phyloP scores from a whole-genome alignment of 2,329 filamentous ascomycete genomes.

The Ploettnerulaceae sp. region DNA sequence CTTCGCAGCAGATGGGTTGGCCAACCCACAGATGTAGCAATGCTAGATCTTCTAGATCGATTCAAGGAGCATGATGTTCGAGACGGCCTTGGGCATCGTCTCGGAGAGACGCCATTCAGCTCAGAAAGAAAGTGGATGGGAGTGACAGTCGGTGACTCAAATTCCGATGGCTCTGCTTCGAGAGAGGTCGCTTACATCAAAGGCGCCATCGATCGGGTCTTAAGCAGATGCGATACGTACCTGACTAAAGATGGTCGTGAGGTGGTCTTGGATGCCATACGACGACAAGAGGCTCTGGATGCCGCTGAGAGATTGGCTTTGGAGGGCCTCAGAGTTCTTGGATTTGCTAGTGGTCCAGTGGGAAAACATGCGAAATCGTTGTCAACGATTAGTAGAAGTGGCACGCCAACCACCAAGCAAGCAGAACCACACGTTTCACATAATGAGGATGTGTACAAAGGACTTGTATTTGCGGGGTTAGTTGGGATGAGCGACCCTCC shows the following conservation, averaged over 20 bases:
- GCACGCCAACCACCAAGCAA: slow-evolving; percentile 42
- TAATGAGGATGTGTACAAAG: slow-evolving; percentile 72
- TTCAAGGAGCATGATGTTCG: slow-evolving; percentile 91
- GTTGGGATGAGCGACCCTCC: slow-evolving; percentile 98
- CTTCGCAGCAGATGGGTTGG: slow-evolving; percentile 88
- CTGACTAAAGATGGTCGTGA: slow-evolving; percentile 81
- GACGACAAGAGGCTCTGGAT: slow-evolving; percentile 67
- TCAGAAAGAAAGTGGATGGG: slow-evolving; percentile 99
- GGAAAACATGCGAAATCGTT: slow-evolving; percentile 43
- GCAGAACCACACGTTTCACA: slow-evolving; percentile 31
- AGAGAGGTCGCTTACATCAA: slow-evolving; percentile 92
- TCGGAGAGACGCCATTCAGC: slow-evolving; percentile 88
- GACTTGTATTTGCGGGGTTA: slow-evolving; percentile 83
- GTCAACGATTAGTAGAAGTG: slow-evolving; percentile 40
- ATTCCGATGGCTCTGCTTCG: slow-evolving; percentile 30
- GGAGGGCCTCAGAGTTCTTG: slow-evolving; percentile 84
- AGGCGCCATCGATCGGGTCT: slow-evolving; percentile 81
- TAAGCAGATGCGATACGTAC: slow-evolving; percentile 86
- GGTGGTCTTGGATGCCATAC: slow-evolving; percentile 72
- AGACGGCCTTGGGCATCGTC: slow-evolving; percentile 75
- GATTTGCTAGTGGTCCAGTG: slow-evolving; percentile 81
- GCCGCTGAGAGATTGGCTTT: slow-evolving; percentile 84
- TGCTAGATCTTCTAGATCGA: slow-evolving; percentile 85
- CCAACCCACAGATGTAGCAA: slow-evolving; percentile 95
- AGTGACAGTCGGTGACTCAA: slow-evolving; percentile 63